Conservation (phyloP, 306 rosid species). For the Trichosanthes truncata region DNA sequence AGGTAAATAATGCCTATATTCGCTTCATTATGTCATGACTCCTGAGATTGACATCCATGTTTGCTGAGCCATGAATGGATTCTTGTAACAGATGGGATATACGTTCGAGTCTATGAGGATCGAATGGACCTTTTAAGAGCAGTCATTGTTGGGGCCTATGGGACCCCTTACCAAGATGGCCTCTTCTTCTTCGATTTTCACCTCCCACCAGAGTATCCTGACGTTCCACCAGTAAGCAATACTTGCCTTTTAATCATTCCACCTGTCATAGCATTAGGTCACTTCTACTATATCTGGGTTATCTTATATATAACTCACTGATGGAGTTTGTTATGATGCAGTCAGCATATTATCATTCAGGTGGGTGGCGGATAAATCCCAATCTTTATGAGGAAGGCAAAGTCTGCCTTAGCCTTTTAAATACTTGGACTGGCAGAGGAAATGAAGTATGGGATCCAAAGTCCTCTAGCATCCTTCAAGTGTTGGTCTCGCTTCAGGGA, state of each 20-base stretch:
- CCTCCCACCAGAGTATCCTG: conserved; percentile 96
- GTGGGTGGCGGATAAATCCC: conserved; percentile 98
- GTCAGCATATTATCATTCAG: conserved; percentile 98
- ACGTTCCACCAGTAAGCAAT: conserved; percentile 86
- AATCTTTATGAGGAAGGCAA: conserved; percentile 97
- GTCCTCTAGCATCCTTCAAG: conserved; percentile 98
- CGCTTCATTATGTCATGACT: conserved; percentile 11
- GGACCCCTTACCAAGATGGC: conserved; percentile 99
- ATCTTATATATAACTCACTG: not conserved
- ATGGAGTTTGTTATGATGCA: conserved; percentile 33
- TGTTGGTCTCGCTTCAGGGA: conserved; percentile 95
- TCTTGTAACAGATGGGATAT: conserved; percentile 66
- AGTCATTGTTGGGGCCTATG: conserved; percentile 96
- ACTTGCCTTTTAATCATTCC: conserved; percentile 1
- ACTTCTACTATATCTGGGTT: not conserved
- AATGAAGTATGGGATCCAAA: conserved; percentile 99
- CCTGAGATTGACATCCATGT: conserved; percentile 9
- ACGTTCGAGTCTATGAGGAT: conserved; percentile 89
- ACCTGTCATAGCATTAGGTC: not conserved
- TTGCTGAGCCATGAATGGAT: not conserved
- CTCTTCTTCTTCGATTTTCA: conserved; percentile 97
- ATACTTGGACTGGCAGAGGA: conserved; percentile 98
- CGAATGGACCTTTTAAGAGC: conserved; percentile 94
- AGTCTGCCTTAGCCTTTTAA: conserved; percentile 96
- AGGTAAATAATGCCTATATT: conserved; percentile 30